phyloP scores from a whole-genome alignment of 2,329 filamentous ascomycete species.

The Exophiala sp. region DNA sequence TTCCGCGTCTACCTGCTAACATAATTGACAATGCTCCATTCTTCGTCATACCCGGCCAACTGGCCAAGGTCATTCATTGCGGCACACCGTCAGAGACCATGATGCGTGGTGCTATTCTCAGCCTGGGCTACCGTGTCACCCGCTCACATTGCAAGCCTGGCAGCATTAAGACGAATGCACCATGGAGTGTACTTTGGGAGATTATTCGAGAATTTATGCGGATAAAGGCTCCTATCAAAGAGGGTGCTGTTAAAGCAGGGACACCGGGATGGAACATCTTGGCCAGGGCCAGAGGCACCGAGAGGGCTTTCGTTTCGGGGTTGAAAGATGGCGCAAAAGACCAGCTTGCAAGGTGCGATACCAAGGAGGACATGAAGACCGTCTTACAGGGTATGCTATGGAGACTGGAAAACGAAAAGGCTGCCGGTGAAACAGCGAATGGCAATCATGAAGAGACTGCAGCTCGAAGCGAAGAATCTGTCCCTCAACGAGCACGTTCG shows the following conservation, averaged over 20 bases:
- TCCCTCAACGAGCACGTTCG: constrained; percentile 25
- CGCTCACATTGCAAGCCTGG: constrained; percentile 86
- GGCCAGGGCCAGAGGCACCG: constrained; percentile 32
- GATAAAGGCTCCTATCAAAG: constrained; percentile 74
- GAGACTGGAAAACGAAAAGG: constrained; percentile 31
- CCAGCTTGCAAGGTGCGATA: constrained; percentile 34
- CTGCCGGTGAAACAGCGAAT: constrained; percentile 24
- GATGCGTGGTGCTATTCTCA: constrained; percentile 74
- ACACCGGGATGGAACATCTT: constrained; percentile 71
- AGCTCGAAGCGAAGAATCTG: constrained; percentile 22
- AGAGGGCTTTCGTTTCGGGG: constrained; percentile 33
- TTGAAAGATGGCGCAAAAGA: constrained; percentile 40
- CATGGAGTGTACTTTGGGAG: constrained; percentile 87
- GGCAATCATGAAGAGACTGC: constrained; percentile 27
- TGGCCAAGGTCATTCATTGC: constrained; percentile 76
- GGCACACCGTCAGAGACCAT: constrained; percentile 74
- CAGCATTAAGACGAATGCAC: constrained; percentile 89
- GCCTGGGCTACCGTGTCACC: constrained; percentile 76
- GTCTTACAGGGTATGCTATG: constrained; percentile 45
- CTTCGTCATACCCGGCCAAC: constrained; percentile 72
- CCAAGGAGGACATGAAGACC: constrained; percentile 38
- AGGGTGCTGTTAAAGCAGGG: constrained; percentile 64
- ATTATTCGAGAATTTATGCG: constrained; percentile 88
- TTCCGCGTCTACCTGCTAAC: constrained; percentile 56
- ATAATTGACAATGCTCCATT: constrained; percentile 74